Base-by-base conservation (phyloP, 768 basidiomycete species). In the Boletus reticuloceps region DNA sequence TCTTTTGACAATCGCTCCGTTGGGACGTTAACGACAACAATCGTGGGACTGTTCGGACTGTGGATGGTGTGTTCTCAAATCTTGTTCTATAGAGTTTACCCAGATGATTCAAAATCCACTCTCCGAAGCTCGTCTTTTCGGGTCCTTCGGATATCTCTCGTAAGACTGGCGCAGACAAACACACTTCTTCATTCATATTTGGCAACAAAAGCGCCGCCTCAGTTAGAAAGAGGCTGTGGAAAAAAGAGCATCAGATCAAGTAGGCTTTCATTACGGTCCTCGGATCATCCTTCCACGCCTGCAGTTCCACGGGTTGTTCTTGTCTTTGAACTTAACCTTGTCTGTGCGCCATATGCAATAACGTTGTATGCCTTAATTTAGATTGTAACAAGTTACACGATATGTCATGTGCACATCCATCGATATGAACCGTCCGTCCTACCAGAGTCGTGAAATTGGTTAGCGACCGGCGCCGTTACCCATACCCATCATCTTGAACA, bases 401-500 rank as follows among this genome's bases (percentile, higher is more conserved):
- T 41, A 47, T 57, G 49, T 59, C 69, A 46, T 62, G 50, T 59
- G 45, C 32, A 56, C 54, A 58, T 54, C 25, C 55, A 49, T 61
- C 49, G 25, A 56, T 46, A 52, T 45, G 27, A 56, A 27, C 43
- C 17, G 14, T 14, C 34, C 6, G 22, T 58, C 51, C 47, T 50
- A 36, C 38, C 34, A 46, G 49, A 51, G 37, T 51, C 29, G 50
- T 59, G 32, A 51, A 51, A 39, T 22, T 51, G 36, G 38, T 60
- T 58, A 72, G 60, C 69, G 70, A 57, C 71, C 70, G 47, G 69
- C 61, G 61, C 66, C 62, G 53, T 82, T 80, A 53, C 86, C 86
- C 86, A 88, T 88, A 9, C 88, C 87, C 89, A 91, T 89, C 89
- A 91, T 88, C 75, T 90, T 90, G 69, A 90, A 77, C 86, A 91